phyloP scores from a whole-genome alignment of 305 asterid species.

The Petunia hybrid region DNA sequence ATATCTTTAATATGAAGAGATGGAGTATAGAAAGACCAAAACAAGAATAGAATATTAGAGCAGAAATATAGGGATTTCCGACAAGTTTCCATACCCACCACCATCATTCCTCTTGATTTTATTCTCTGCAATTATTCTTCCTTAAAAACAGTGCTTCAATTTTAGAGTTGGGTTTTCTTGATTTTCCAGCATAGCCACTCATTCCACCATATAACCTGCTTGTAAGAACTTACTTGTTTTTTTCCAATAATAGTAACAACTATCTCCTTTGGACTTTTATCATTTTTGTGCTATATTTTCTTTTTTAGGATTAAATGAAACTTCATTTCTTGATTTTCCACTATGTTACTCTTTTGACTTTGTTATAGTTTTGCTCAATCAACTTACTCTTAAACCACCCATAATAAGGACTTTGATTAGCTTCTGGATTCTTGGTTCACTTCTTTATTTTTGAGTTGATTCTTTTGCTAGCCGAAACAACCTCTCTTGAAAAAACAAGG shows the following conservation, averaged over 20 bases:
- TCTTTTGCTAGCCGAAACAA: conserved; percentile 17
- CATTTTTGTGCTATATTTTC: background rate
- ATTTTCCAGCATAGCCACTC: conserved; percentile 52
- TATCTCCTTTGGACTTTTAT: background rate
- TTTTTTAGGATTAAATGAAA: background rate
- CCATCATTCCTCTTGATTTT: conserved; percentile 43
- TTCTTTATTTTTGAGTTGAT: conserved; percentile 6
- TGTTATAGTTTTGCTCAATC: conserved; percentile 6
- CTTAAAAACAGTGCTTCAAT: conserved; percentile 43
- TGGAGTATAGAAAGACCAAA: too few relatives aligned
- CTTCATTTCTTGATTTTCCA: background rate
- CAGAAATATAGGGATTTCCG: conserved; percentile 42
- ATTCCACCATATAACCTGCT: conserved; percentile 38
- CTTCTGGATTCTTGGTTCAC: background rate
- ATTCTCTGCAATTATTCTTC: conserved; percentile 50
- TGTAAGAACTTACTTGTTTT: conserved; percentile 42
- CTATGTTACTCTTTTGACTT: background rate
- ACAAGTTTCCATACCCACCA: conserved; percentile 57
- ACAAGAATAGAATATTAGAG: background rate
- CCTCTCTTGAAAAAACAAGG: too few relatives aligned
- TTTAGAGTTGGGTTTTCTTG: conserved; percentile 46
- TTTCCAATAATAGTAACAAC: conserved; percentile 43
- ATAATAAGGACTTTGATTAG: too few relatives aligned
- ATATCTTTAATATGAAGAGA: too few relatives aligned
- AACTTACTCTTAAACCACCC: too few relatives aligned